Evolutionary conservation across 208 protist species (phyloP), one percentile per base, ranked within the genome.

Genomic region (Leishmania braziliensis): DNA sequence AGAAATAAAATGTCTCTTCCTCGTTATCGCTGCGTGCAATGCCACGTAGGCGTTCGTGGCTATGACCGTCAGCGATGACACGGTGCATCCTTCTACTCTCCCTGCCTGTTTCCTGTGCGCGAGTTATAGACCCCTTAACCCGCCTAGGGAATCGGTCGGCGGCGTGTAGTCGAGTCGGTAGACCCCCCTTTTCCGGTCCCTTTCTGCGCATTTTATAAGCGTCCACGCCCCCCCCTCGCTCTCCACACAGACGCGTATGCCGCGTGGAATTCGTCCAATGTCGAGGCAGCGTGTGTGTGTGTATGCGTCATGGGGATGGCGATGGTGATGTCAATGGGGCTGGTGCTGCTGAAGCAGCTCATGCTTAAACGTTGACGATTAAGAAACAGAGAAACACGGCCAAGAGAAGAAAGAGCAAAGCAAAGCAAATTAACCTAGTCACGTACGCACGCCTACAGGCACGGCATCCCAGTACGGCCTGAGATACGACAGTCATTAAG

Each of bases 321-420:
- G 60, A 66, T 10, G 14, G 63, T 4, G 26, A 10, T 46, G 26
- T 12, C 26, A 46, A 73, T 33, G 16, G 23, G 26, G 26, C 53
- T 2, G 46, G 3, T 73, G 69, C 26, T 54, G 46, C 69, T 54
- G 69, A 1, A 53, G 69, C 46, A 50, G 69, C 26, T 53, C 16
- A 71, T 51, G 18, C 10, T 73, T 73, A 73, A 73, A 73, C 69
- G 69, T 53, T 53, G 46, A 73, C 8, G 10, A 50, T 73, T 10
- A 73, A 48, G 23, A 73, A 26, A 8, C 29, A 5, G 8, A 73
- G 8, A 16, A 72, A 46, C 43, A 46, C 43, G 43, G 43, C 43
- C 43, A 26, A 39, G 4, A 72, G 20, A 71, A 46, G 33, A 23
- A 65, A 23, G 29, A 23, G 9, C n/a, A 65, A 65, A 65, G 20